Conservation (phyloP, 1,139 yeast species). For the Geotrichum reessii region DNA sequence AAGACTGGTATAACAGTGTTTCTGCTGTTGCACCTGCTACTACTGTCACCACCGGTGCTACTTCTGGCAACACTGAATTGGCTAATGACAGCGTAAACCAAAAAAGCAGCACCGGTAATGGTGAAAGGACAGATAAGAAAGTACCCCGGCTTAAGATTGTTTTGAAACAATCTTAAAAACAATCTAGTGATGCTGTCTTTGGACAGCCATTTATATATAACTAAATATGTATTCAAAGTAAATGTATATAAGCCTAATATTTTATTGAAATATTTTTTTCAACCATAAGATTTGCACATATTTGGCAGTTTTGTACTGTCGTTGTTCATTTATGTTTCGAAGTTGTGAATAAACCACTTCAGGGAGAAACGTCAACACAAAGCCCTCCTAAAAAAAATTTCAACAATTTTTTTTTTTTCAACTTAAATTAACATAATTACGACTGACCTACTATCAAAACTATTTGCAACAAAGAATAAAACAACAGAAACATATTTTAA, state of each 20-base stretch:
- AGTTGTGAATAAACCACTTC: too few species aligned
- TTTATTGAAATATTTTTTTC: neutral
- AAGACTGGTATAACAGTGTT: conserved; percentile 15
- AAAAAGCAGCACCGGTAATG: neutral
- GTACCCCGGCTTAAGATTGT: conserved; percentile 7
- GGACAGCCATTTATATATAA: neutral
- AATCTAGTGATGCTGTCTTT: neutral
- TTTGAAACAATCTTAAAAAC: neutral
- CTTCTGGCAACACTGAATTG: neutral
- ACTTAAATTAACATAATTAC: too few species aligned
- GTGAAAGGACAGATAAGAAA: neutral
- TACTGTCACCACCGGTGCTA: neutral
- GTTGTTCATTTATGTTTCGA: too few species aligned
- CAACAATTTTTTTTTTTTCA: too few species aligned
- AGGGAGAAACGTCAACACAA: too few species aligned
- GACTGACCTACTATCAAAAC: neutral
- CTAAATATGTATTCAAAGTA: neutral
- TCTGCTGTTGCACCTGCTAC: neutral
- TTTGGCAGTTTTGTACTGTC: too few species aligned
- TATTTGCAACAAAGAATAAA: neutral
- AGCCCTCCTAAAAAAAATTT: too few species aligned
- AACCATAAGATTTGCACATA: too few species aligned
- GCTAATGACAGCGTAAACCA: neutral
- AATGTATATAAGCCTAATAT: neutral
- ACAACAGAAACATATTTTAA: neutral